Evolutionary conservation across 495 filamentous ascomycete species (phyloP).

Genomic region (Xylaria venustula): DNA sequence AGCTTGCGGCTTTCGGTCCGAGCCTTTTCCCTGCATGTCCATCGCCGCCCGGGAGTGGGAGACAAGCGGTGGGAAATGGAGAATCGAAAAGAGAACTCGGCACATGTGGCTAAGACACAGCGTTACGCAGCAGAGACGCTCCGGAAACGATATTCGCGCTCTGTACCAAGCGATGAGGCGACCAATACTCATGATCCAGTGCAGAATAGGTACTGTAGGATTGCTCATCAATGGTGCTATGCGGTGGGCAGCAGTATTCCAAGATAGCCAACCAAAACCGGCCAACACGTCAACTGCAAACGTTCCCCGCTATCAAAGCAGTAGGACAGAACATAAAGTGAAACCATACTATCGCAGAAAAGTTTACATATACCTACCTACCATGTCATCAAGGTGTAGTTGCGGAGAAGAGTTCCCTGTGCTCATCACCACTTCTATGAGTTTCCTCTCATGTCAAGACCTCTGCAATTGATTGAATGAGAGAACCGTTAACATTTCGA

Average conservation of each 20-base stretch:
- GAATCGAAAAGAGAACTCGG: neutral
- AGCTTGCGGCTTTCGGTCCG: constrained; percentile 3
- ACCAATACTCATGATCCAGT: neutral
- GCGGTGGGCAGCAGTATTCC: neutral
- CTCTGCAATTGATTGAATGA: too few species aligned
- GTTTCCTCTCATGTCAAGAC: too few species aligned
- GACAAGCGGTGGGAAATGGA: neutral
- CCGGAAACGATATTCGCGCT: neutral
- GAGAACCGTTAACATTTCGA: too few species aligned
- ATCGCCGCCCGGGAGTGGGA: neutral
- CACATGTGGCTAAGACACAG: neutral
- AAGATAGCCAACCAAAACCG: constrained; percentile 1
- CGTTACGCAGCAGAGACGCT: neutral
- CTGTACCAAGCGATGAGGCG: too few species aligned
- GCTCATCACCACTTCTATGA: too few species aligned
- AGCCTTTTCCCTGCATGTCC: neutral
- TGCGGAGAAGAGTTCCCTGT: too few species aligned
- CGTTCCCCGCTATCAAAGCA: neutral
- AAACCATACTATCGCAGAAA: too few species aligned
- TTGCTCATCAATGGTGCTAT: neutral
- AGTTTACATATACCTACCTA: too few species aligned
- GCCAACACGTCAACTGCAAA: neutral
- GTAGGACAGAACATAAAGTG: neutral
- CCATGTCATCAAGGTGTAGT: too few species aligned
- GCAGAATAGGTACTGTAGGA: neutral